Conservation (phyloP, 2,329 filamentous ascomycete genomes). For the Sarocladium strictum region DNA sequence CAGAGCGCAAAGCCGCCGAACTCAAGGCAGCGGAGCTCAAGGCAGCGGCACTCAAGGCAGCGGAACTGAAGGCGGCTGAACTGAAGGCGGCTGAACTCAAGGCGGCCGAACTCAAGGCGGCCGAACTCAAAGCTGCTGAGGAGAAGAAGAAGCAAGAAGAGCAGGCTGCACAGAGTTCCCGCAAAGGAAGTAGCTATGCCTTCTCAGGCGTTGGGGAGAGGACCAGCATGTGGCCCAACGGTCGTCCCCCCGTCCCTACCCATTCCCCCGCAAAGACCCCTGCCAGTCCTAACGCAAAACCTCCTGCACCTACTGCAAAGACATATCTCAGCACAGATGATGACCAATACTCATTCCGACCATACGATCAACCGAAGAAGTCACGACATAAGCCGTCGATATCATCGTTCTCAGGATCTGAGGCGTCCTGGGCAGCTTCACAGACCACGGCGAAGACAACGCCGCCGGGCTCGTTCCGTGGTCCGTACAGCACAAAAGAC, state of each 20-base stretch:
- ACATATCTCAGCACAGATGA: conserved; percentile 58
- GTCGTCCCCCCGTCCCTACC: conserved; percentile 35
- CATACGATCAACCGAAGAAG: conserved; percentile 65
- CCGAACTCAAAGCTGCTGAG: conserved; percentile 20
- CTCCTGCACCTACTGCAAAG: conserved; percentile 45
- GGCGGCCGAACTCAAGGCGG: conserved; percentile 18
- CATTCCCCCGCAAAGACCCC: conserved; percentile 23
- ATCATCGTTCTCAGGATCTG: conserved; percentile 65
- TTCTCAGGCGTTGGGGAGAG: conserved; percentile 62
- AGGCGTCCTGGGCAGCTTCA: conserved; percentile 81
- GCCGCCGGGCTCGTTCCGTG: conserved; percentile 71
- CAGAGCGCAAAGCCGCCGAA: conserved; percentile 25
- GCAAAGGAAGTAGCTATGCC: conserved; percentile 51
- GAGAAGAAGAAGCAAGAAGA: conserved; percentile 25
- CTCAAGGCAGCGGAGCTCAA: too few relatives aligned
- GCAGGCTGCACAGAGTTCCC: conserved; percentile 20
- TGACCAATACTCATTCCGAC: conserved; percentile 65
- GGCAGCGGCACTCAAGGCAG: conserved; percentile 20
- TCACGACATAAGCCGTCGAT: conserved; percentile 53
- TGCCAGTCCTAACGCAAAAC: conserved; percentile 30
- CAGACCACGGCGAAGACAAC: conserved; percentile 79
- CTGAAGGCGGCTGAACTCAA: conserved; percentile 26
- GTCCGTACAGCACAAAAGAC: conserved; percentile 79
- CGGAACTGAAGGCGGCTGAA: conserved; percentile 27
- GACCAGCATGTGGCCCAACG: conserved; percentile 64